phyloP scores from a whole-genome alignment of 2,329 filamentous ascomycete genomes.

The Fusarium lyarnte region DNA sequence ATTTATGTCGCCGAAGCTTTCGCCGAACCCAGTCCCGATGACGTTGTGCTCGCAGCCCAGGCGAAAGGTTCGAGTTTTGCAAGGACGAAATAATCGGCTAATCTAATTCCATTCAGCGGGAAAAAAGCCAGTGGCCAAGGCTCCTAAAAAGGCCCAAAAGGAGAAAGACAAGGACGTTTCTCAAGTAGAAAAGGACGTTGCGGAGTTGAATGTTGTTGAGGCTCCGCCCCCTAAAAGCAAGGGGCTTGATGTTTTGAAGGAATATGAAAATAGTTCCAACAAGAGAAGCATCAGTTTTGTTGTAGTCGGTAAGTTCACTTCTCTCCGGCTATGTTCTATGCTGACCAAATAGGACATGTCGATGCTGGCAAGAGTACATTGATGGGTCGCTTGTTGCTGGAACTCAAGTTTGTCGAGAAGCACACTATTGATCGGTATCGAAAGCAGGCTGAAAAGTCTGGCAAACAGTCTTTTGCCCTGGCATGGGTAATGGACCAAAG shows the following conservation, averaged over 20 bases:
- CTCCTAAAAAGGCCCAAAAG: conserved; percentile 54
- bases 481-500: conserved; percentile 97
- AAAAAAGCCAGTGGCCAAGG: conserved; percentile 56
- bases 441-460: conserved; percentile 88
- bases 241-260: conserved; percentile 84
- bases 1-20: conserved; percentile 71
- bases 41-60: conserved; percentile 87
- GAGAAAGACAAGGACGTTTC: conserved; percentile 51
- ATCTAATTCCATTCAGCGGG: conserved; percentile 66
- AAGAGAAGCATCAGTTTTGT: conserved; percentile 92
- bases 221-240: conserved; percentile 72
- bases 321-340: background rate
- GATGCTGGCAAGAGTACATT: conserved; percentile 98
- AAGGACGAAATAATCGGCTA: conserved; percentile 59
- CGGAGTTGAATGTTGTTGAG: conserved; percentile 58
- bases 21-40: conserved; percentile 88
- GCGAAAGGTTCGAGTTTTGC: conserved; percentile 80
- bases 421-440: conserved; percentile 88
- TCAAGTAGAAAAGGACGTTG: conserved; percentile 42
- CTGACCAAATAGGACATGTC: conserved; percentile 76
- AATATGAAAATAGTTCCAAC: conserved; percentile 77
- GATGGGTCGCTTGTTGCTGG: conserved; percentile 92
- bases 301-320: conserved; percentile 77
- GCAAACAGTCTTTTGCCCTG: conserved; percentile 94
- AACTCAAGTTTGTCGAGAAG: conserved; percentile 88